phyloP scores from a whole-genome alignment of 257 asterid genomes.

The Nicotiana noctiflora region DNA sequence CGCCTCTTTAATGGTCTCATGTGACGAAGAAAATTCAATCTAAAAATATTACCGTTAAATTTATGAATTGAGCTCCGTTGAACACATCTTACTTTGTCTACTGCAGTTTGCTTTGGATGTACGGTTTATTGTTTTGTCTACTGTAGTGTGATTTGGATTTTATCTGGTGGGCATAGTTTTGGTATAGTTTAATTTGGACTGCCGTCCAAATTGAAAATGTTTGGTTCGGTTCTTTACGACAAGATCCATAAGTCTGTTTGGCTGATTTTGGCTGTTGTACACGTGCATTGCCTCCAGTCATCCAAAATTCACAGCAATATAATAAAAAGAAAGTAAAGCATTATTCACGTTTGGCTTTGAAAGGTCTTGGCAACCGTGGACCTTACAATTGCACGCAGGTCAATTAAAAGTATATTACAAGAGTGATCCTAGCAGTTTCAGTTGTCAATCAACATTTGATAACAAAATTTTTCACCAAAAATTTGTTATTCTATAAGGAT shows the following conservation, averaged over 20 bases:
- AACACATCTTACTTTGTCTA: neutral
- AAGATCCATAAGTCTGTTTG: neutral
- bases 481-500: neutral
- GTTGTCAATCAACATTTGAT: neutral
- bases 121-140: no score
- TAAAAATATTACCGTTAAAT: neutral
- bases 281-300: neutral
- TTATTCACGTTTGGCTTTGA: neutral
- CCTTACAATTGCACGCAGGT: neutral
- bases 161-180: no score
- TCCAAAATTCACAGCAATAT: neutral
- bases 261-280: neutral
- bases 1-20: no score
- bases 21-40: no score
- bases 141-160: no score
- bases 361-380: neutral
- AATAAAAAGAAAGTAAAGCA: neutral
- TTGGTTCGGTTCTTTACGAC: neutral
- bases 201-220: neutral
- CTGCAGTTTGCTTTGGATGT: neutral
- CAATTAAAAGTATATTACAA: no score
- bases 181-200: no score
- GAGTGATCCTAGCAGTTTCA: neutral
- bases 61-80: neutral
- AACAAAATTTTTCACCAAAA: neutral